Base-by-base conservation (phyloP, 2,329 filamentous ascomycete species). In the Diaporthe eres region DNA sequence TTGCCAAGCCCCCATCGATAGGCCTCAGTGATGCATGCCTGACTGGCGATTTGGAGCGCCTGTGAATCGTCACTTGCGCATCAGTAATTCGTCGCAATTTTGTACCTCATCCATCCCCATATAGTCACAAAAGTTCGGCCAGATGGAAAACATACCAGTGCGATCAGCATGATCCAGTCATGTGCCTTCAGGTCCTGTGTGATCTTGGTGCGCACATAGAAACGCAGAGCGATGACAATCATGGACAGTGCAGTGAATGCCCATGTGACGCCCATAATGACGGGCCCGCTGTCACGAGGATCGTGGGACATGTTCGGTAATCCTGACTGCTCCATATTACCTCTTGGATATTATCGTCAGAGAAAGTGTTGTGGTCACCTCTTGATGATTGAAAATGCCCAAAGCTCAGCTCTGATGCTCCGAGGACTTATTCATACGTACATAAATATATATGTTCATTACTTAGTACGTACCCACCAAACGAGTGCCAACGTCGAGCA, bases 1-100 rank as follows among this genome's bases (percentile, higher is more conserved):
- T 78, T 77, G 39, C 76, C 77, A n/a, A 78, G 34, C 34, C 76
- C 76, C 28, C 74, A 60, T 19, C 39, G 12, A 72, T 53, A 13
- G 47, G 19, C 39, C 34, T 49, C 31, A 4, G 42, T 77, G 28
- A 51, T 34, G 13, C 49, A 53, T 53, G 49, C 49, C n/a, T 53
- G 49, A 25, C 49, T 53, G 49, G n/a, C 49, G 1, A 53, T 53
- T 53, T 53, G 49, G 49, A 53, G 49, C 4, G 25, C 49, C 49
- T 53, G n/a, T 53, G 25, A 22, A 13, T 9, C 25, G 7, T 4
- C 49, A 31, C 28, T 31, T 31, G 28, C 28, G 28, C 28, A 53
- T 53, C n/a, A 53, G 49, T 0, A n/a, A 13, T 12, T 53, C 22
- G 49, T 51, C 49, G 31, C 6, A 12, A 53, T 53, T n/a, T 28